Percentiles rank a stretch among this genome's conserved stretches.
Evolutionary conservation across 352 stramenopile genomes (phyloP).

Genomic region (Pythium rishiriense): DNA sequence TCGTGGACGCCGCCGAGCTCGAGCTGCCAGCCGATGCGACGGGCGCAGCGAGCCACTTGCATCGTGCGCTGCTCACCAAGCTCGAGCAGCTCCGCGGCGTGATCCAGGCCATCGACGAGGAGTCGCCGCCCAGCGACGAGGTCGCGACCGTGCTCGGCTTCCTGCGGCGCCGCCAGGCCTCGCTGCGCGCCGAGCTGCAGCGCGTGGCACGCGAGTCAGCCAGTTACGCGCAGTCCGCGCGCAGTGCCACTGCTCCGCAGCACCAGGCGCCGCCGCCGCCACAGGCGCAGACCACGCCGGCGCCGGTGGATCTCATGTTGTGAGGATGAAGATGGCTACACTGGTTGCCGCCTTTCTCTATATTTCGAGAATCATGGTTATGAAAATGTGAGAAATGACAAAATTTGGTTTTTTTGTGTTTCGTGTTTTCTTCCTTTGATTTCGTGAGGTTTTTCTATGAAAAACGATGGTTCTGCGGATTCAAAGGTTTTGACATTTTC

Average conservation of each 20-base stretch:
- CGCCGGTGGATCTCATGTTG: not conserved
- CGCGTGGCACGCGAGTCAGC: conserved; percentile 14
- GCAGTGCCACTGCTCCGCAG: not conserved
- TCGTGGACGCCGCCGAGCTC: conserved; percentile 17
- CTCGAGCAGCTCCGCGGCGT: conserved; percentile 26
- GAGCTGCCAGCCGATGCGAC: conserved; percentile 11
- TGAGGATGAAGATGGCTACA: not conserved
- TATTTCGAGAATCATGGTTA: not conserved
- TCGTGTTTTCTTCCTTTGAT: no score
- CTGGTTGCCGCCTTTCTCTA: not conserved
- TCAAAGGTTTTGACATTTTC: conserved; percentile 19
- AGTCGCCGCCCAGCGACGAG: conserved; percentile 17
- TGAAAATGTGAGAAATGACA: no score
- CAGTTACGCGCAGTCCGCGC: not conserved
- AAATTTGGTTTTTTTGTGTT: no score
- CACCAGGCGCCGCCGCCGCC: not conserved
- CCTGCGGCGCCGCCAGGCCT: conserved; percentile 20
- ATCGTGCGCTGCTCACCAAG: conserved; percentile 18
- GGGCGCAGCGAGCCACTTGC: conserved; percentile 12
- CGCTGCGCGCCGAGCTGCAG: conserved; percentile 20
- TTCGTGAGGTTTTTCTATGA: conserved; percentile 20
- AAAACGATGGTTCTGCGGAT: conserved; percentile 1
- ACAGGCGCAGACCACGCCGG: not conserved
- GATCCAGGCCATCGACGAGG: conserved; percentile 26
- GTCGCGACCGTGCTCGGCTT: conserved; percentile 19